These are phyloP conservation scores for Anthostomella pinea DNA, from an alignment of 2,329 filamentous ascomycete genomes.

Conservation along the genomic window DNA sequence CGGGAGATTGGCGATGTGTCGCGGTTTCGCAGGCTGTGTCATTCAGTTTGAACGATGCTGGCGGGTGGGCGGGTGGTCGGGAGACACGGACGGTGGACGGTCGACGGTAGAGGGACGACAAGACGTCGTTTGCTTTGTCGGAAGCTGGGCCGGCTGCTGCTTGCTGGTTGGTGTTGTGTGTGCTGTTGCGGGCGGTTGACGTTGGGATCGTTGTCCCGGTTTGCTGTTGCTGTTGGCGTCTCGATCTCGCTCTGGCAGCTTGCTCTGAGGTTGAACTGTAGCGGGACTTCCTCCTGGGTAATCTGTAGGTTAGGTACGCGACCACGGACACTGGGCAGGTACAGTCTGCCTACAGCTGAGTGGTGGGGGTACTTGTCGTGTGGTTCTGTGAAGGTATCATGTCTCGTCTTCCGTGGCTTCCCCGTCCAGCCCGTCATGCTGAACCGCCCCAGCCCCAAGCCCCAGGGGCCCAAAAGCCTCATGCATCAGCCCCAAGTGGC, in stretches of 20 bases:
- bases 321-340: no score
- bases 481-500: neutral
- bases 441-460: neutral
- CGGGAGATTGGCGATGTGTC: neutral
- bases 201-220: neutral
- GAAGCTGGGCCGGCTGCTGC: no score
- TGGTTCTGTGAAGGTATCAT: no score
- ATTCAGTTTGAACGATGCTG: constrained; percentile 12
- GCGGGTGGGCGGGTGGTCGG: constrained; percentile 5
- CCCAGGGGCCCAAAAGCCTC: neutral
- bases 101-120: neutral
- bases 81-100: constrained; percentile 1
- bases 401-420: no score
- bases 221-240: constrained; percentile 3
- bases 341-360: no score
- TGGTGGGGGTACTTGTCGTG: no score
- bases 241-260: constrained; percentile 1
- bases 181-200: neutral
- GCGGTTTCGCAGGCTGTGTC: no score
- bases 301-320: no score
- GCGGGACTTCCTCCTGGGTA: no score
- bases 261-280: constrained; percentile 5
- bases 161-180: neutral
- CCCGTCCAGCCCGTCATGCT: no score
- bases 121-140: no score